Conservation (phyloP, 306 rosid genomes). For the Castanea mollissima region DNA sequence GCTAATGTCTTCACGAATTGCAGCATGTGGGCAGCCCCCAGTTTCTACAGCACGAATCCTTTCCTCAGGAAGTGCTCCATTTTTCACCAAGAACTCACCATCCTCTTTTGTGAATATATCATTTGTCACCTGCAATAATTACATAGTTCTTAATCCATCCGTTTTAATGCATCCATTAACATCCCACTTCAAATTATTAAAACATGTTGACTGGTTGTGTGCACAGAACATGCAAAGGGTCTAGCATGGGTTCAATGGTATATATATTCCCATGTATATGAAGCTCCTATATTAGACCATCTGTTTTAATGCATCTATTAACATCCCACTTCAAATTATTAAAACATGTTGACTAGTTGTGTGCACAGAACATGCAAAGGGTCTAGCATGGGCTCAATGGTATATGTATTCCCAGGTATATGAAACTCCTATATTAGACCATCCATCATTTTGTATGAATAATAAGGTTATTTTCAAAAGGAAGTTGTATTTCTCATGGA, state of each 20-base stretch:
- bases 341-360: background rate
- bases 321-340: background rate
- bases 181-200: background rate
- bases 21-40: conserved; percentile 98
- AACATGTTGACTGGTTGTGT: background rate
- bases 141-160: background rate
- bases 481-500: no score
- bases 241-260: no score
- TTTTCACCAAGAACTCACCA: conserved; percentile 91
- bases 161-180: background rate
- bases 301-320: no score
- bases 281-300: background rate
- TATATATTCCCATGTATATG: background rate
- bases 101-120: conserved; percentile 98
- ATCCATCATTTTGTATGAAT: background rate
- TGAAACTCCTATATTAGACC: background rate
- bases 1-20: conserved; percentile 92
- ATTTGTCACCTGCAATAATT: conserved; percentile 70
- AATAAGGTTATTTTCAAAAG: background rate
- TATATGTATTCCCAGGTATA: background rate
- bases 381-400: background rate
- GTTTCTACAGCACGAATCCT: conserved; percentile 97
- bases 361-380: background rate
- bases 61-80: conserved; percentile 90
- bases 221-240: background rate